These are phyloP conservation scores for Lagenidium sp. DNA, from an alignment of 352 stramenopile species.

Conservation along the genomic window DNA sequence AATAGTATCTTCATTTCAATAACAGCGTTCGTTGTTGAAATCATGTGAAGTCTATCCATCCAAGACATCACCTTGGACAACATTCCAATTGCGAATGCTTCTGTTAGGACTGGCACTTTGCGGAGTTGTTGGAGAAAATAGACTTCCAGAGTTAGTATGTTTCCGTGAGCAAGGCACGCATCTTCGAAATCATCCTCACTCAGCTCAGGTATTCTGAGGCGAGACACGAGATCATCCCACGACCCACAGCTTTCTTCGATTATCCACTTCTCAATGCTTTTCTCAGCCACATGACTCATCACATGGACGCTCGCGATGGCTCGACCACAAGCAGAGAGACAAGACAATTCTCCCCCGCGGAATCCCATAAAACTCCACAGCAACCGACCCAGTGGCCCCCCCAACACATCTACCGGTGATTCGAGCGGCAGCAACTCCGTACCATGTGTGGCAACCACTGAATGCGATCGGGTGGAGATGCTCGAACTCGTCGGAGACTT, in stretches of 20 bases:
- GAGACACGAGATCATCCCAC: conserved; percentile 50
- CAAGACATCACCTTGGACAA: conserved; percentile 62
- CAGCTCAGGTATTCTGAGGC: conserved; percentile 65
- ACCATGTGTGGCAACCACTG: too few species aligned
- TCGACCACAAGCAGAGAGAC: conserved; percentile 55
- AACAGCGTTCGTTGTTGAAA: conserved; percentile 24
- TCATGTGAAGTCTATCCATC: conserved; percentile 50
- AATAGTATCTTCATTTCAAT: conserved; percentile 83
- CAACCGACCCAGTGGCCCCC: conserved; percentile 44
- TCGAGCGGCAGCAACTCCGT: too few species aligned
- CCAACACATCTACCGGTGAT: conserved; percentile 47
- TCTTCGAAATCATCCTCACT: conserved; percentile 75
- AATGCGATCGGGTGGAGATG: too few species aligned
- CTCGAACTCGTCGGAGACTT: too few species aligned
- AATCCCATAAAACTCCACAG: conserved; percentile 80
- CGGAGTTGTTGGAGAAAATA: conserved; percentile 68
- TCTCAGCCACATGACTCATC: conserved; percentile 74
- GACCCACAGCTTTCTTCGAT: conserved; percentile 62
- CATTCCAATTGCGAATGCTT: conserved; percentile 60
- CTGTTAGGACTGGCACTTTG: conserved; percentile 48
- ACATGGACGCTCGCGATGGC: conserved; percentile 73
- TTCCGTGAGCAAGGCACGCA: conserved; percentile 59
- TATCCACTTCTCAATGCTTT: conserved; percentile 80
- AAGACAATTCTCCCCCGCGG: conserved; percentile 67
- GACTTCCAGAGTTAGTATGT: conserved; percentile 69